These are phyloP conservation scores for Carex scoparia DNA, from an alignment of 176 grass and related monocot genomes.

Conservation along the genomic window DNA sequence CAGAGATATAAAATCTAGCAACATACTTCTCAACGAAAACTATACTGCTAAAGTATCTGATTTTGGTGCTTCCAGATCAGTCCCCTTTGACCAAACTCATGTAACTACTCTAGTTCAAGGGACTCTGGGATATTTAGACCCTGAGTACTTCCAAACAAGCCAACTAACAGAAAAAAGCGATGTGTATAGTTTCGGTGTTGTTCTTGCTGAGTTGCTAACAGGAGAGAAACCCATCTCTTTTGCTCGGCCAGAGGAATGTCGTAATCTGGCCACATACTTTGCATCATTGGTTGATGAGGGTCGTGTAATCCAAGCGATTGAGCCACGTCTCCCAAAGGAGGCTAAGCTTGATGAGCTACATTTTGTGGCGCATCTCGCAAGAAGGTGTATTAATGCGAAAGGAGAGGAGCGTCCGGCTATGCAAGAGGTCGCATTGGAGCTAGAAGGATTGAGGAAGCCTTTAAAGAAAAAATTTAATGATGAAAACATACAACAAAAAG, in stretches of 20 bases:
- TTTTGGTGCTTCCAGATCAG: slow-evolving; percentile 40
- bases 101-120: slow-evolving; percentile 45
- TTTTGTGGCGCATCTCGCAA: not conserved
- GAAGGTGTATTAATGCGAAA: slow-evolving; percentile 16
- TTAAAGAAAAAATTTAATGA: not conserved
- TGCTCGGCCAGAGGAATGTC: not conserved
- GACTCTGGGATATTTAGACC: slow-evolving; percentile 48
- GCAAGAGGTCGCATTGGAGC: slow-evolving; percentile 19
- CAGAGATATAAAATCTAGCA: slow-evolving; percentile 42
- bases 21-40: slow-evolving; percentile 41
- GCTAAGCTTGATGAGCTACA: not conserved
- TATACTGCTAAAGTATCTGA: slow-evolving; percentile 42
- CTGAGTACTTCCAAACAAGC: slow-evolving; percentile 40
- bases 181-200: slow-evolving; percentile 52
- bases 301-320: not conserved
- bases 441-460: slow-evolving; percentile 6
- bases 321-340: slow-evolving; percentile 1
- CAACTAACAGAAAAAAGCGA: slow-evolving; percentile 41
- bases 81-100: slow-evolving; percentile 38
- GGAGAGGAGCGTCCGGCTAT: slow-evolving; percentile 15
- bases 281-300: not conserved
- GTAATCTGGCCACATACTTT: slow-evolving; percentile 12
- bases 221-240: slow-evolving; percentile 6
- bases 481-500: not conserved
- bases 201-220: slow-evolving; percentile 40